Evolutionary conservation across 192 early-diverging fungal genomes (phyloP).

Genomic region (Rhizoclosmatium globosum): DNA sequence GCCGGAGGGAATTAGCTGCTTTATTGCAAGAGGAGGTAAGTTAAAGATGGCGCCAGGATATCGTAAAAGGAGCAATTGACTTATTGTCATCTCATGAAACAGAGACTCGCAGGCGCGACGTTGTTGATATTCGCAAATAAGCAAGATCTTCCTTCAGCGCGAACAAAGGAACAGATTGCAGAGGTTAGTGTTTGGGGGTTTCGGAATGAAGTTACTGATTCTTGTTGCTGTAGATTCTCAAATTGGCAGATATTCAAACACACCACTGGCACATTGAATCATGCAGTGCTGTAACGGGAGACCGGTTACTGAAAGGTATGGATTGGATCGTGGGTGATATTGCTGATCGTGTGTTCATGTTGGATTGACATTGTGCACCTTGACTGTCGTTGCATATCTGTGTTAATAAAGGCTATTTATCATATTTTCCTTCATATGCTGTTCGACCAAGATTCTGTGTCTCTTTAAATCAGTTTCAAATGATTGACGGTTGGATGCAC

Average conservation of each 20-base stretch:
- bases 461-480: no score
- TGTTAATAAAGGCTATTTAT: neutral
- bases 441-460: no score
- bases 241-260: constrained; percentile 74
- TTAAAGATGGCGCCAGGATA: neutral
- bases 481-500: neutral
- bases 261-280: constrained; percentile 94
- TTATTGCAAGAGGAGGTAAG: constrained; percentile 89
- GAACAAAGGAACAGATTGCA: constrained; percentile 74
- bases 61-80: neutral
- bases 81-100: neutral
- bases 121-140: constrained; percentile 98
- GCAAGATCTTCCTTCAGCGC: constrained; percentile 90
- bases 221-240: constrained; percentile 59
- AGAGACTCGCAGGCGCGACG: constrained; percentile 90
- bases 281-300: constrained; percentile 90
- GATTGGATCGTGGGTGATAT: constrained; percentile 96
- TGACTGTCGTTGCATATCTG: neutral
- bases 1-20: constrained; percentile 75
- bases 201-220: neutral
- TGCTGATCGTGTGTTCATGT: constrained; percentile 79
- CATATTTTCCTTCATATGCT: neutral
- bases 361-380: constrained; percentile 42
- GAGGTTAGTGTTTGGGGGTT: constrained; percentile 52
- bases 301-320: constrained; percentile 87